Evolutionary conservation across 2,329 filamentous ascomycete species (phyloP), one percentile per base, ranked within the genome.

Genomic region (Thielaviopsis punctulata): DNA sequence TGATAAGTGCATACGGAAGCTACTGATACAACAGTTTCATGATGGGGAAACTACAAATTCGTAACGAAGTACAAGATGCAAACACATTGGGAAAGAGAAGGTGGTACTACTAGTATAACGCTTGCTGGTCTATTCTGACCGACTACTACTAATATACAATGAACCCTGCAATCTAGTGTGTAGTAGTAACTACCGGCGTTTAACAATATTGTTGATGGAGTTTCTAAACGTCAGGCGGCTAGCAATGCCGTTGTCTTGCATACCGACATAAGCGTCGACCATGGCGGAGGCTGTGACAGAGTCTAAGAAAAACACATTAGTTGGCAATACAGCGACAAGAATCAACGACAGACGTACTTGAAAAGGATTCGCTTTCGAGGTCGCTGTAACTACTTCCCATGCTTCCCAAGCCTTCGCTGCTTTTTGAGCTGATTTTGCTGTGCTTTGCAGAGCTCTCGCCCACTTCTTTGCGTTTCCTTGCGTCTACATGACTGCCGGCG

Each of bases 351-450:
- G 48, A 49, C 27, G 9, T 49, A 51, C 48, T 48, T 13, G 43
- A 45, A 54, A n/a, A 51, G 44, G 54, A 59, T 63, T 55, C 69
- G 77, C 84, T 84, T 62, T 90, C 86, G 44, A 93, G 72, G 67
- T 92, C 86, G 65, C 84, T 90, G 60, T 87, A 92, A 59, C 84
- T 89, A 63, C 85, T 90, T 1, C 85, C 84, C 79, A 88, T 87
- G 59, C 83, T 87, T 1, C 82, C 83, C 13, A 80, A 82, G 13
- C 82, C 82, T 56, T 87, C 82, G 60, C 82, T 86, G 12, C 77
- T 77, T 56, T 83, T 79, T 12, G 74, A 75, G 45, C 69, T 65
- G 0, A 68, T 71, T 59, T 73, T 72, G 24, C 66, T 69, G 55
- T 73, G 73, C 8, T 65, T 66, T 8, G 67, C 65, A 1, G 77